These are phyloP conservation scores for Neurospora discreta DNA, from an alignment of 495 filamentous ascomycete species.

Conservation along the genomic window DNA sequence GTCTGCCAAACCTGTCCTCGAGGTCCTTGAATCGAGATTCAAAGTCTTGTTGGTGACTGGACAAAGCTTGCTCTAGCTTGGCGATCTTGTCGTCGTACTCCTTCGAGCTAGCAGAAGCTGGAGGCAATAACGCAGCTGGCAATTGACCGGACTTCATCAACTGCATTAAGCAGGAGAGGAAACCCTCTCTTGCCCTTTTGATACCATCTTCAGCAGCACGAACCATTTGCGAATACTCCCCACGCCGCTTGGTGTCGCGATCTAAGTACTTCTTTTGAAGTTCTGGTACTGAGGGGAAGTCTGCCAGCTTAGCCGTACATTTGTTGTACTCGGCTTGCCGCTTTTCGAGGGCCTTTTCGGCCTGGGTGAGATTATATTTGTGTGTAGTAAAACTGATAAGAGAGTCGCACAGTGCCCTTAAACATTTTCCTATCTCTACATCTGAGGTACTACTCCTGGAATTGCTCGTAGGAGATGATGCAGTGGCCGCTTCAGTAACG, in stretches of 20 bases:
- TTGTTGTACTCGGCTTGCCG: conserved; percentile 16
- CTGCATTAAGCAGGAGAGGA: background rate
- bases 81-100: background rate
- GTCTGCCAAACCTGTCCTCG: background rate
- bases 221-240: background rate
- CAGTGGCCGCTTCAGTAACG: background rate
- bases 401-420: background rate
- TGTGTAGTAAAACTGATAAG: background rate
- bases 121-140: background rate
- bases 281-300: conserved; percentile 21
- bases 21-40: background rate
- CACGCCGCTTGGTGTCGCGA: background rate
- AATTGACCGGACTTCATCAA: background rate
- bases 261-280: conserved; percentile 12
- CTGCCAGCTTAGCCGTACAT: conserved; percentile 11
- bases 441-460: background rate
- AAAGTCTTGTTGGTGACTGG: background rate
- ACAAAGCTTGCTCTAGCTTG: background rate
- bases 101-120: background rate
- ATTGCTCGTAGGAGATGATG: background rate
- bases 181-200: background rate
- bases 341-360: conserved; percentile 4
- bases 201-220: background rate
- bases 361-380: background rate
- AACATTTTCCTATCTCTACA: background rate